Percentiles rank a stretch among this genome's conserved stretches.
Evolutionary conservation across 805 yeast species (phyloP).

Genomic region (Metschnikowia cubensis): DNA sequence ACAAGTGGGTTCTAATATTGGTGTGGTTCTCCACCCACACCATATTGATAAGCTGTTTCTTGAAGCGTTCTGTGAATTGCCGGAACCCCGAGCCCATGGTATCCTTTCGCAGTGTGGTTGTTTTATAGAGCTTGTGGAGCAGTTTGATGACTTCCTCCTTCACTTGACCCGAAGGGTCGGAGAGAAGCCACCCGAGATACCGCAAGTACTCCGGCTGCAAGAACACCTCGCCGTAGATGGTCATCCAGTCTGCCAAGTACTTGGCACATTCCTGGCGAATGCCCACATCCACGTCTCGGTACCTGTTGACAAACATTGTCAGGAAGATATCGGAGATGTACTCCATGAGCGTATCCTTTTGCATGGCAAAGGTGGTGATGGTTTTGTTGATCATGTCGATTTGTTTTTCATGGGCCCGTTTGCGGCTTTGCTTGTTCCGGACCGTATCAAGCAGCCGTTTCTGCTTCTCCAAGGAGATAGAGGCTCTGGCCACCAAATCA

Average conservation of each 20-base stretch:
- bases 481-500: conserved; percentile 37
- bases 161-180: conserved; percentile 62
- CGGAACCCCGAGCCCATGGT: conserved; percentile 57
- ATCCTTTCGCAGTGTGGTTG: conserved; percentile 15
- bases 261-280: conserved; percentile 69
- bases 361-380: conserved; percentile 33
- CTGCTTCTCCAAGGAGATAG: conserved; percentile 36
- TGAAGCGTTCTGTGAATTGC: conserved; percentile 75
- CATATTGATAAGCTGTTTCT: conserved; percentile 62
- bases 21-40: conserved; percentile 42
- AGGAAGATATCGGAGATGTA: conserved; percentile 63
- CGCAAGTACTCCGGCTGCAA: conserved; percentile 66
- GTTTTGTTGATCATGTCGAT: conserved; percentile 44
- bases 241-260: conserved; percentile 68
- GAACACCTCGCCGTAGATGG: conserved; percentile 64
- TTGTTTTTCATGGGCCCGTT: conserved; percentile 36
- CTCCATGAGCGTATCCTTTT: conserved; percentile 51
- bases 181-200: conserved; percentile 79
- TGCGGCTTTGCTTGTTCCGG: conserved; percentile 27
- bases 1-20: conserved; percentile 48
- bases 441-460: conserved; percentile 40
- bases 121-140: conserved; percentile 47
- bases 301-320: conserved; percentile 68
- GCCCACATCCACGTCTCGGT: conserved; percentile 70
- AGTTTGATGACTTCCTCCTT: conserved; percentile 61